Base-by-base conservation (phyloP, 176 grass and related monocot species). In the Echinochloa phyllopogon region DNA sequence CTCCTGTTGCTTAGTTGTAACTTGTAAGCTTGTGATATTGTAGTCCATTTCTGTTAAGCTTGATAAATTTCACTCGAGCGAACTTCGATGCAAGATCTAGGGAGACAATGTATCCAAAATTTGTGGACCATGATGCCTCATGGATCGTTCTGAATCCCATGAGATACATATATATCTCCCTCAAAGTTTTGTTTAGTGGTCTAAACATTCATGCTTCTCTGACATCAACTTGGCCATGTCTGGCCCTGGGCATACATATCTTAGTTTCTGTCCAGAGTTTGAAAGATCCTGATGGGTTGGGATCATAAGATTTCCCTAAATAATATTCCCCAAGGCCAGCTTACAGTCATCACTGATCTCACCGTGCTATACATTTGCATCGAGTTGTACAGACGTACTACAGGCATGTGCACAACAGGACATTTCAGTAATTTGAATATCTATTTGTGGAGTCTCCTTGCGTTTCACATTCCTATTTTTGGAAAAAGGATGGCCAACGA, bases 201-300 rank as follows among this genome's bases (percentile, higher is more conserved):
- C 48, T 79, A 64, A 65, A 65, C 43, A 53, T 45, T 43, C 62
- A 17, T 52, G 51, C 36, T 63, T 55, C 41, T 37, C 80, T 49
- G 82, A 43, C 50, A 81, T 8, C 53, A 67, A 45, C 20, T 77
- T 61, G 71, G 1, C 62, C 47, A 40, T 89, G 83, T 86, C 77
- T 86, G 69, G 77, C 17, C 83, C 36, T 71, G 48, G 59, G 41
- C 76, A 55, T 86, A 76, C 83, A 86, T 85, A 76, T 89, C 88
- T 76, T 51, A 69, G 83, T 76, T 53, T 53, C 12, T 64, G 43
- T 52, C 58, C 42, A 63, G 63, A 17, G 51, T 52, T 36, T 20
- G 53, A 20, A 49, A 64, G 77, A 75, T 68, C 39, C 15, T 66
- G 21, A 40, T 40, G 67, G 41, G 60, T 59, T 36, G 12, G 6